Evolutionary conservation across 2,329 filamentous ascomycete genomes (phyloP).

Genomic region (Hypoxylon sp.): DNA sequence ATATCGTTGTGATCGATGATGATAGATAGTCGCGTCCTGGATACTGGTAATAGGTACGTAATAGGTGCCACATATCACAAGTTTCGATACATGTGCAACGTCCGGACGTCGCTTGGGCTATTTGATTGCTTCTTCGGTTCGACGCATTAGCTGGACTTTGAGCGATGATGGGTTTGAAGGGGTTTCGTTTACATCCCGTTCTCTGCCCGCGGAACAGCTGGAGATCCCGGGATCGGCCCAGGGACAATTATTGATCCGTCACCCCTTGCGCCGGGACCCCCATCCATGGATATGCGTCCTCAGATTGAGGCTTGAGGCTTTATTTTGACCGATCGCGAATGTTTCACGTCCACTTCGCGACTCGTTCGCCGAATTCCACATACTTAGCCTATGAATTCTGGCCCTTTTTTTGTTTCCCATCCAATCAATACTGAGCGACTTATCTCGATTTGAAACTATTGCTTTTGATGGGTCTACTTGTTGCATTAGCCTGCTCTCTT

Average conservation of each 20-base stretch:
- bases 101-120: background rate
- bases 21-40: background rate
- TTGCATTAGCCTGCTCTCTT: background rate
- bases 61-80: slow-evolving; percentile 3
- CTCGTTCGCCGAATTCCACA: background rate
- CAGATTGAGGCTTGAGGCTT: background rate
- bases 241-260: slow-evolving; percentile 15
- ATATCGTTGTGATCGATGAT: background rate
- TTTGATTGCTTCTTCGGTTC: background rate
- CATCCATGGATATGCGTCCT: no score
- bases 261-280: no score
- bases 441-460: background rate
- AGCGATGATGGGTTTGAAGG: background rate
- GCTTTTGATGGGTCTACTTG: background rate
- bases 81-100: slow-evolving; percentile 6
- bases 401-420: background rate
- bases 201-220: background rate
- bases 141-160: background rate
- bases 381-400: background rate
- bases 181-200: background rate
- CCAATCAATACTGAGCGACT: background rate
- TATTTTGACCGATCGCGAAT: background rate
- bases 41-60: background rate
- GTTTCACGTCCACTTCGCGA: background rate
- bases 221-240: background rate